Base-by-base conservation (phyloP, 1,284 basidiomycete species). In the Marasmius oreades region DNA sequence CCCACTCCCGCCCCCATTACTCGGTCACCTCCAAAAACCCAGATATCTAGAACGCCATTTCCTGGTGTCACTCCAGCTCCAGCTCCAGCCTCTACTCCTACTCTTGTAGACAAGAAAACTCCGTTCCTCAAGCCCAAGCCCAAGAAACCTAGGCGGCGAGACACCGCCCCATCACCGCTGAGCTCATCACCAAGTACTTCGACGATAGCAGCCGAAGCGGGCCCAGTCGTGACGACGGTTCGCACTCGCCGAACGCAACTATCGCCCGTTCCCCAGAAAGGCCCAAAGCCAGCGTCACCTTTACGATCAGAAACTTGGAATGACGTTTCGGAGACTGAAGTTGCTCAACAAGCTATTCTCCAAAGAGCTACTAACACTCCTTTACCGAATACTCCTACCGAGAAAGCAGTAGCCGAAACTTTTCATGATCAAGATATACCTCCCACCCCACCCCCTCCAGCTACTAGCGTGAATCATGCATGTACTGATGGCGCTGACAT, bases 111-210 rank as follows among this genome's bases (percentile, higher is more conserved):
- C 31, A 50, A 50, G 28, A 50, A 50, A n/a, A 14, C 47, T 7
- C 26, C 47, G 18, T 50, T 50, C 26, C 47, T 26, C n/a, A 31
- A 31, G 47, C 26, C 47, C 6, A 31, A 31, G 20, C n/a, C 28
- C 23, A 50, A 50, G 47, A 50, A 50, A 31, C 26, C 47, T 33
- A 50, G 28, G 20, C 26, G 47, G 12, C 24, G 47, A 50, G 47
- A 31, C 14, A 50, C 8, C 1, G 18, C 47, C 8, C 47, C 24
- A 50, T 26, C 47, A 23, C 20, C 44, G 31, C 26, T 31, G 14
- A 12, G n/a, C 14, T 33, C 47, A 2, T 7, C n/a, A n/a, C 24
- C 45, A 28, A 46, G 23, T 20, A 24, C 26, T 23, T 14, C 24
- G 14, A 5, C 47, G 28, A 23, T 26, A 5, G 6, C 18, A 16